Percentiles rank a stretch among this genome's conserved stretches.
phyloP scores from a whole-genome alignment of 768 basidiomycete species.

The Tylopilus felleus region DNA sequence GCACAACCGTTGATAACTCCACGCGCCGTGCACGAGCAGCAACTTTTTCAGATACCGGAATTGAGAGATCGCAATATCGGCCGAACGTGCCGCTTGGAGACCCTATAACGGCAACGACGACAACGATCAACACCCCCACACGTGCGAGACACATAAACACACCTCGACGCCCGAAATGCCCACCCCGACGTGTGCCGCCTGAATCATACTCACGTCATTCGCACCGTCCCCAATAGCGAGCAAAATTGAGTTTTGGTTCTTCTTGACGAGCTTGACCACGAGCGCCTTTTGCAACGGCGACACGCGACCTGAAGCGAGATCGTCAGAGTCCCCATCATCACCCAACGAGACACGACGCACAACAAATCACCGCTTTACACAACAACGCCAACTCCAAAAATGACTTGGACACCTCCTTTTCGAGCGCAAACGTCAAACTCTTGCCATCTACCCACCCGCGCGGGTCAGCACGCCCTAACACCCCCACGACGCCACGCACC shows the following conservation, averaged over 20 bases:
- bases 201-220: constrained; percentile 99
- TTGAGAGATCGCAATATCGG: constrained; percentile 97
- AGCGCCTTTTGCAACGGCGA: constrained; percentile 97
- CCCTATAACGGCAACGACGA: constrained; percentile 48
- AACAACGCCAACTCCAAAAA: constrained; percentile 95
- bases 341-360: constrained; percentile 39
- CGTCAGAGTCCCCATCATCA: background rate
- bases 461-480: background rate
- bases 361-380: constrained; percentile 99
- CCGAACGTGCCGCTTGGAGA: constrained; percentile 95
- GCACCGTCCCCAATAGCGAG: constrained; percentile 97
- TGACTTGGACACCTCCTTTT: constrained; percentile 84
- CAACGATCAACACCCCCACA: background rate
- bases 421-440: constrained; percentile 87
- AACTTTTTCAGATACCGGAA: constrained; percentile 95
- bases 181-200: constrained; percentile 95
- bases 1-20: constrained; percentile 95
- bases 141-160: constrained; percentile 8
- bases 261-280: constrained; percentile 98
- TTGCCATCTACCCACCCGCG: constrained; percentile 70
- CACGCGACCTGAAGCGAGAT: constrained; percentile 62
- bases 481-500: constrained; percentile 45
- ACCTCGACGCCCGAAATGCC: constrained; percentile 98
- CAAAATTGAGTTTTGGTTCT: constrained; percentile 89
- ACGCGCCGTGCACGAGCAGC: constrained; percentile 93